These are phyloP conservation scores for Diddensiella caesifluorescens DNA, from an alignment of 805 yeast species.

Conservation along the genomic window DNA sequence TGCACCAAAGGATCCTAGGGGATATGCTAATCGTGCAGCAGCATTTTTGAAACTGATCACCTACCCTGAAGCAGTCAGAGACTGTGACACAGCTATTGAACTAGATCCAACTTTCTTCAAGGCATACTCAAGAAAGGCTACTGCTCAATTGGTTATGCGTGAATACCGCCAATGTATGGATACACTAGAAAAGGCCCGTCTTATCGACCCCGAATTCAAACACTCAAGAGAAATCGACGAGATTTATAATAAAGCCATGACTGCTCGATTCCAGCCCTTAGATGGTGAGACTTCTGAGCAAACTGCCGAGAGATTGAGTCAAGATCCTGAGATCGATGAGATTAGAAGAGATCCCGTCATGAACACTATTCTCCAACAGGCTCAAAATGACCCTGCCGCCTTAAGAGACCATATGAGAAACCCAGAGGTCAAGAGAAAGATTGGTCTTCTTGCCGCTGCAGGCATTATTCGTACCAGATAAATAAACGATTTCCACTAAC, in stretches of 20 bases:
- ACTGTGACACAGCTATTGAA: conserved; percentile 84
- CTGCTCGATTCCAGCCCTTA: conserved; percentile 69
- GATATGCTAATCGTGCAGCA: conserved; percentile 97
- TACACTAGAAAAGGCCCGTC: conserved; percentile 73
- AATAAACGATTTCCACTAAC: conserved; percentile 2
- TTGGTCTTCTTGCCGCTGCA: conserved; percentile 86
- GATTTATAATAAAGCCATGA: conserved; percentile 67
- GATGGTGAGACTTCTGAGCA: conserved; percentile 93
- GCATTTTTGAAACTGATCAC: conserved; percentile 91
- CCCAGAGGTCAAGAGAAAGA: conserved; percentile 85
- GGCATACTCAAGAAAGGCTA: conserved; percentile 96
- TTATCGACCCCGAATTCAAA: conserved; percentile 58
- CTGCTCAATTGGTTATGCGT: conserved; percentile 84
- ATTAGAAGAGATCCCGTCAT: conserved; percentile 92
- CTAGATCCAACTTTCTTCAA: conserved; percentile 85
- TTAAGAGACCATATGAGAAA: conserved; percentile 96
- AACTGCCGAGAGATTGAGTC: conserved; percentile 81
- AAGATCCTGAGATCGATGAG: conserved; percentile 90
- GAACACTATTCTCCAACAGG: conserved; percentile 92
- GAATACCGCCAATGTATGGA: conserved; percentile 79
- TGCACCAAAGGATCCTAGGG: conserved; percentile 95
- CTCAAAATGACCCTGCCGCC: conserved; percentile 93
- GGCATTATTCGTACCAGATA: conserved; percentile 91
- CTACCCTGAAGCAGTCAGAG: conserved; percentile 93
- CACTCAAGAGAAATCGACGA: conserved; percentile 75